Conservation (phyloP, 1,139 yeast species). For the Zhuliangozyma parablackwelliae region DNA sequence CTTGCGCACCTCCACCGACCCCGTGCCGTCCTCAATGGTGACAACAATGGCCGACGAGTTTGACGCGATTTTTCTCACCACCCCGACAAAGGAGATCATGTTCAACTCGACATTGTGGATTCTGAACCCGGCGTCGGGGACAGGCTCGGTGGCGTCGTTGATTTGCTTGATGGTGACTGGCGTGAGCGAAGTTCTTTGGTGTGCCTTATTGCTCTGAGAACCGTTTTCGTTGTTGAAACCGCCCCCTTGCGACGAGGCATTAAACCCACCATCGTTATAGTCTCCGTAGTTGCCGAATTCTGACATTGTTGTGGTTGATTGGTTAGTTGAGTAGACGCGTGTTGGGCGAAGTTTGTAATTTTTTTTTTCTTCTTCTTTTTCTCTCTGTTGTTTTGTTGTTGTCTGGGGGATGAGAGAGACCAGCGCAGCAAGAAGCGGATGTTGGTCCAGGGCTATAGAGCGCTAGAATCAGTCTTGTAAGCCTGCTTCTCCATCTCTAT, state of each 20-base stretch:
- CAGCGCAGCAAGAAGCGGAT: too few species aligned
- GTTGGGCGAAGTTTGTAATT: too few species aligned
- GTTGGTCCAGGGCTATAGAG: too few species aligned
- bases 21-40: conserved; percentile 83
- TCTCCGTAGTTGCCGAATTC: conserved; percentile 18
- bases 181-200: conserved; percentile 48
- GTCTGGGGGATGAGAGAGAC: too few species aligned
- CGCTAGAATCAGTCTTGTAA: too few species aligned
- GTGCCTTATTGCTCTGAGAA: conserved; percentile 25
- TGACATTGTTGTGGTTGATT: conserved; percentile 12
- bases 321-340: too few species aligned
- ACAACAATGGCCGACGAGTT: conserved; percentile 51
- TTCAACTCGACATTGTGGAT: conserved; percentile 61
- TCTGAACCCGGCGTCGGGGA: conserved; percentile 72
- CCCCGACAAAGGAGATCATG: conserved; percentile 62
- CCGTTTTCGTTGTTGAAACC: conserved; percentile 25
- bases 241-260: conserved; percentile 28
- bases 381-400: neutral
- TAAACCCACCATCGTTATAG: conserved; percentile 28
- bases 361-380: neutral
- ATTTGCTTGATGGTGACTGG: conserved; percentile 86
- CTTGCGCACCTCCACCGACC: conserved; percentile 61
- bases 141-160: conserved; percentile 57
- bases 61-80: conserved; percentile 55
- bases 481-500: too few species aligned